Evolutionary conservation across 495 filamentous ascomycete genomes (phyloP).

Genomic region (Tuber magnatum): DNA sequence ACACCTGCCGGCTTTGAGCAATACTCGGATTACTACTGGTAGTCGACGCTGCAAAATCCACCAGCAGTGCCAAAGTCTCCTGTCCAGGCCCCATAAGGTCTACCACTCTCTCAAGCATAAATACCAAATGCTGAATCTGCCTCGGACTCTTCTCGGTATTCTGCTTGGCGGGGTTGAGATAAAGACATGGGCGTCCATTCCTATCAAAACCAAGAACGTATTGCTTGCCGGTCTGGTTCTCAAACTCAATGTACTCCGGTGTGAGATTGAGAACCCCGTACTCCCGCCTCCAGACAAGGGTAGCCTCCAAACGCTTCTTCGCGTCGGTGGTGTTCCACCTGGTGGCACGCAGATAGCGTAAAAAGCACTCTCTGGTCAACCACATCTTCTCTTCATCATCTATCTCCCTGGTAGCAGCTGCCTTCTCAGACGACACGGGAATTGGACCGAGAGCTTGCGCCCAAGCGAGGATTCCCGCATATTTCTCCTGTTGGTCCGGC

Average conservation of each 20-base stretch:
- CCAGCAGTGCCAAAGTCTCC: constrained; percentile 74
- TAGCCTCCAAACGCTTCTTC: constrained; percentile 67
- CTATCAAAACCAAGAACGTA: constrained; percentile 81
- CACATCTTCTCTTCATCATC: constrained; percentile 77
- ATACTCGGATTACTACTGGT: constrained; percentile 69
- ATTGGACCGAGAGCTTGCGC: constrained; percentile 32
- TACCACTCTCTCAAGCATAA: constrained; percentile 83
- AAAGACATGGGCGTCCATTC: constrained; percentile 73
- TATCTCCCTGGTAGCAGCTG: constrained; percentile 57
- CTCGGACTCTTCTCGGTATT: constrained; percentile 84
- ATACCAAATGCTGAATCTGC: constrained; percentile 90
- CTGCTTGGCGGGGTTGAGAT: constrained; percentile 78
- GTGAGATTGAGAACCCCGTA: constrained; percentile 66
- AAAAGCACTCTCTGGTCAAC: constrained; percentile 82
- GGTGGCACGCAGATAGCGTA: constrained; percentile 85
- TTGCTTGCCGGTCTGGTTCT: constrained; percentile 96
- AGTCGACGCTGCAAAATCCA: constrained; percentile 77
- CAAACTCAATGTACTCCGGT: constrained; percentile 72
- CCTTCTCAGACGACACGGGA: constrained; percentile 35
- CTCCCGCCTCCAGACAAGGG: constrained; percentile 80
- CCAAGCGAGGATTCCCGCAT: constrained; percentile 49
- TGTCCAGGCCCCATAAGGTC: constrained; percentile 80
- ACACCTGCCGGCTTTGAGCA: constrained; percentile 65
- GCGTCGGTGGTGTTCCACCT: constrained; percentile 79
- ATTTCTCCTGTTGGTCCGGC: constrained; percentile 74